These are phyloP conservation scores for Fraxinus cuspidata DNA, from an alignment of 257 asterid species.

Conservation along the genomic window DNA sequence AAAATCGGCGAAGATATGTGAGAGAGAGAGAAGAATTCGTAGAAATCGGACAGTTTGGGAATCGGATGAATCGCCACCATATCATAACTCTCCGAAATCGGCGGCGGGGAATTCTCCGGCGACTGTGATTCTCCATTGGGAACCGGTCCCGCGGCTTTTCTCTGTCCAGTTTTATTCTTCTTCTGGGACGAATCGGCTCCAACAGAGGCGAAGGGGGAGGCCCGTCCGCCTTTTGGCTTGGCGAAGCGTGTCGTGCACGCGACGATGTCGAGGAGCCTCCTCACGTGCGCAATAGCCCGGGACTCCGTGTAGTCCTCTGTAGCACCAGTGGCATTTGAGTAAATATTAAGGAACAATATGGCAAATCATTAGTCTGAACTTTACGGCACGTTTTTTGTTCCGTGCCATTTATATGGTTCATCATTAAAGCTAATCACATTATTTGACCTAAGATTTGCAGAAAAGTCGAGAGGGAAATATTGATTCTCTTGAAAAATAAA, in stretches of 20 bases:
- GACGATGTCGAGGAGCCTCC: slow-evolving; percentile 88
- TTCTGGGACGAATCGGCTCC: slow-evolving; percentile 49
- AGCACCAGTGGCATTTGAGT: slow-evolving; percentile 50
- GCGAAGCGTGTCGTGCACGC: slow-evolving; percentile 97
- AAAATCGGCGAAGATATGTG: slow-evolving; percentile 82
- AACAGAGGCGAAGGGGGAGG: slow-evolving; percentile 19
- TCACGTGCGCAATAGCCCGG: slow-evolving; percentile 78
- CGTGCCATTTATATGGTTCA: background rate
- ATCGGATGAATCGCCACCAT: slow-evolving; percentile 97
- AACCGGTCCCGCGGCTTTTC: slow-evolving; percentile 39
- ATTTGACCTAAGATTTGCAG: background rate
- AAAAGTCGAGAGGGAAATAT: background rate
- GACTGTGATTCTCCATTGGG: slow-evolving; percentile 54
- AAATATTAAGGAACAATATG: slow-evolving; percentile 18
- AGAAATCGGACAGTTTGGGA: slow-evolving; percentile 97
- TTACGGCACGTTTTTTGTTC: background rate
- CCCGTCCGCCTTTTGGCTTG: slow-evolving; percentile 55
- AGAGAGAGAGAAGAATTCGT: slow-evolving; percentile 88
- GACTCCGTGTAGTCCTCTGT: slow-evolving; percentile 87
- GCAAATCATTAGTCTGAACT: background rate
- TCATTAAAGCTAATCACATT: background rate
- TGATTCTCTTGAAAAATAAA: background rate
- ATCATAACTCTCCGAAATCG: slow-evolving; percentile 60
- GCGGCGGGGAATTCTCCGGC: slow-evolving; percentile 52
- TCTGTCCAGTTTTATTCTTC: slow-evolving; percentile 51